Percentiles rank a stretch among this genome's conserved stretches.
These are phyloP conservation scores for Aspergillus neotritici DNA, from an alignment of 2,329 filamentous ascomycete genomes.

Conservation along the genomic window DNA sequence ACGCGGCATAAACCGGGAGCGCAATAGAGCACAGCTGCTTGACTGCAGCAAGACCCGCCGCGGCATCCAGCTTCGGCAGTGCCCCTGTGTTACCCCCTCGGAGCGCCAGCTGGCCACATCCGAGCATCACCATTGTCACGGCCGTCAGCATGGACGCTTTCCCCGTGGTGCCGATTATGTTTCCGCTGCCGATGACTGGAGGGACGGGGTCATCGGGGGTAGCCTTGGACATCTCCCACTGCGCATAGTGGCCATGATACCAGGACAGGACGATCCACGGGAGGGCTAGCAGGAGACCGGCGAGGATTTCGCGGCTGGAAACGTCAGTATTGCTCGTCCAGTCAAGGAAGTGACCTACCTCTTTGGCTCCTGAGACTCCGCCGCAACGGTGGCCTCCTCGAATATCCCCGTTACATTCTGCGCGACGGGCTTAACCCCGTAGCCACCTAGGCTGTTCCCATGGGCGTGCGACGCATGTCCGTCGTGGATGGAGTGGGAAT, in stretches of 20 bases:
- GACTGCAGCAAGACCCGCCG: constrained; percentile 17
- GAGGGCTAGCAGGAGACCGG: constrained; percentile 41
- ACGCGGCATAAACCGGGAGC: constrained; percentile 52
- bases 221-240: constrained; percentile 8
- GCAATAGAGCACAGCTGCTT: constrained; percentile 38
- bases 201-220: constrained; percentile 7
- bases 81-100: constrained; percentile 2
- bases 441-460: not conserved
- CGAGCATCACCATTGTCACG: constrained; percentile 28
- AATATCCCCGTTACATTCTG: constrained; percentile 1
- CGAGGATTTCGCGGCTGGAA: constrained; percentile 43
- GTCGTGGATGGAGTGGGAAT: constrained; percentile 6
- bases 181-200: constrained; percentile 6
- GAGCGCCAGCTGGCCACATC: constrained; percentile 17
- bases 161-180: constrained; percentile 16
- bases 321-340: not conserved
- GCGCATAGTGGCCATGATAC: constrained; percentile 26
- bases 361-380: not conserved
- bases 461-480: not conserved
- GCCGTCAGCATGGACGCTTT: constrained; percentile 27
- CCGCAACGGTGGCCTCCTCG: not conserved
- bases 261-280: constrained; percentile 36
- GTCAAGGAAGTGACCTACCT: no score
- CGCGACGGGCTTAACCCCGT: no score
- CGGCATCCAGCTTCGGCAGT: constrained; percentile 15